Conservation (phyloP, 768 basidiomycete genomes). For the Suillus occidentalis region DNA sequence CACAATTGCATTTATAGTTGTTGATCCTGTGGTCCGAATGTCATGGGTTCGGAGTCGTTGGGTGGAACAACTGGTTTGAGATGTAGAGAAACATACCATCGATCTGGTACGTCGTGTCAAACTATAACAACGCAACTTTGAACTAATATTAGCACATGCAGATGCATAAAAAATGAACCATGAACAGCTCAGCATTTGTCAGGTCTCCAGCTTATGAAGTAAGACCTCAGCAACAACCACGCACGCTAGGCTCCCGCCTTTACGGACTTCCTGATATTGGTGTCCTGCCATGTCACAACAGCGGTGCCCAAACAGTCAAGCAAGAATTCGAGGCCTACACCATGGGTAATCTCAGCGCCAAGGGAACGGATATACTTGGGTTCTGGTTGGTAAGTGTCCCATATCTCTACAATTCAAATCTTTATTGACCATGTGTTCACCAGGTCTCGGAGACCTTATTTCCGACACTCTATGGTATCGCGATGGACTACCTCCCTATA, state of each 20-base stretch:
- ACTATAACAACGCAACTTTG: background rate
- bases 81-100: background rate
- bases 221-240: background rate
- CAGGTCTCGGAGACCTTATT: background rate
- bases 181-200: background rate
- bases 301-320: background rate
- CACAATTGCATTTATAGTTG: background rate
- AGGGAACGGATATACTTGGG: background rate
- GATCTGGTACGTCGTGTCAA: background rate
- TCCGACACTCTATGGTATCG: slow-evolving; percentile 10
- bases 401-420: background rate
- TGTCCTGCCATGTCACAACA: background rate
- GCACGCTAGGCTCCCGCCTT: background rate
- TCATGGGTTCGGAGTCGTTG: background rate
- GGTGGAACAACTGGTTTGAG: background rate
- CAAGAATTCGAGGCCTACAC: background rate
- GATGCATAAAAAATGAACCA: background rate
- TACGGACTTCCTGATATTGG: background rate
- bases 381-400: background rate
- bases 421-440: background rate
- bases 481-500: slow-evolving; percentile 18
- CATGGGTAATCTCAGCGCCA: background rate
- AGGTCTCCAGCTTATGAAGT: background rate
- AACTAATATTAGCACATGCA: background rate
- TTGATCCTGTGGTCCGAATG: background rate